Evolutionary conservation across 768 basidiomycete species (phyloP), one percentile per base, ranked within the genome.

Genomic region (Phallus indusiatus): DNA sequence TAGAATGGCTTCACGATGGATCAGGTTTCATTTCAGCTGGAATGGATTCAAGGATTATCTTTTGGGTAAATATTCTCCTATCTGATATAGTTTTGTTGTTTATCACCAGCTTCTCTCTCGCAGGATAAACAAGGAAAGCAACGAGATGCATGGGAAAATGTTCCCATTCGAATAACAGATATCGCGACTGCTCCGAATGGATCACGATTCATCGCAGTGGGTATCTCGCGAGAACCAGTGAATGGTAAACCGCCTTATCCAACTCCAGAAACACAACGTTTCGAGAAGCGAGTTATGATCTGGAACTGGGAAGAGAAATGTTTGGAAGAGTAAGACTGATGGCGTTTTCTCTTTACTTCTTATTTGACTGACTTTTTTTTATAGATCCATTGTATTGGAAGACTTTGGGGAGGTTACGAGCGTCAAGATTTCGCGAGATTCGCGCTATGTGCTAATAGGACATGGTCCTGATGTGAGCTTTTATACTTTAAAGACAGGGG

Each of bases 11-110:
- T 46, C 88, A 92, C 18, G 89, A 96, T 69, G 87, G 87, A 35
- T 83, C 83, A 20, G 92, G 90, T 8, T 96, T 98, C 69, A 81
- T 96, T 64, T 94, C 93, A 11, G 87, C 86, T 53, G 88, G 88
- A 47, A 76, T 95, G 67, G 95, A 97, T 70, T 82, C 85, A 62
- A 86, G 83, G 71, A 84, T 90, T 60, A 78, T 85, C 48, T 81
- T 85, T 59, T 94, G 92, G 92, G 93, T 92, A 71, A 52, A 81
- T 68, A 35, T 17, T 16, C 20, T 7, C 8, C 11, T 28, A 36
- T 55, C 54, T 37, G 55, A 56, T 61, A 36, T 54, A 10, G 49
- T 53, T 49, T 54, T 17, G 37, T 33, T 51, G 48, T 50, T 56
- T 47, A 55, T 17, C 35, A 61, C 55, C 64, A 61, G 62, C 22